Conservation (phyloP, 2,329 filamentous ascomycete species). For the Dothistroma septosporum region DNA sequence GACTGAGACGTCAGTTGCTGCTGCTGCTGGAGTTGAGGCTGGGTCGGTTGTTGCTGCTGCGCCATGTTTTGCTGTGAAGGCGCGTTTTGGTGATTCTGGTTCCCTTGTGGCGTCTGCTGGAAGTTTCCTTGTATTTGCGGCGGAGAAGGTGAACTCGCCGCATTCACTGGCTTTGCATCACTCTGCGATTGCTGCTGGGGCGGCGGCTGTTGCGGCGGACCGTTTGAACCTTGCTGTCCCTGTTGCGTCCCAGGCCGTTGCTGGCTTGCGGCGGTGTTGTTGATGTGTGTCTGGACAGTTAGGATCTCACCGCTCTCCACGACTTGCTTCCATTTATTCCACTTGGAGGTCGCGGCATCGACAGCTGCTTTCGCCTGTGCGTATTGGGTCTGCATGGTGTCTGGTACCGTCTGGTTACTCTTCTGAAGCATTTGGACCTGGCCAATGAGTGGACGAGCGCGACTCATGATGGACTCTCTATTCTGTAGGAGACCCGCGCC, state of each 20-base stretch:
- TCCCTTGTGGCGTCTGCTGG: constrained; percentile 14
- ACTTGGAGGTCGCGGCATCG: constrained; percentile 13
- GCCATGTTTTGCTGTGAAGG: constrained; percentile 19
- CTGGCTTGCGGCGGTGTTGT: constrained; percentile 16
- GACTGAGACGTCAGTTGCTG: constrained; percentile 32
- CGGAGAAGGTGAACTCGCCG: not conserved
- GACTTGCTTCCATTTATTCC: constrained; percentile 16
- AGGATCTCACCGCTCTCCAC: constrained; percentile 10
- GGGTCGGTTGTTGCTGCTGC: constrained; percentile 27
- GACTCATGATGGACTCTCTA: constrained; percentile 15
- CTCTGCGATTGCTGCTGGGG: constrained; percentile 16
- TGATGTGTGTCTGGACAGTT: constrained; percentile 9
- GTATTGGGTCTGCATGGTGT: constrained; percentile 10
- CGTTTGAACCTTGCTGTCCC: constrained; percentile 18
- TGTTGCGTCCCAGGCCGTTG: constrained; percentile 21
- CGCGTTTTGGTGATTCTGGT: constrained; percentile 20
- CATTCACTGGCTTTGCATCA: constrained; percentile 3
- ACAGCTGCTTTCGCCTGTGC: constrained; percentile 16
- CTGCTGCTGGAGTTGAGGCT: constrained; percentile 21
- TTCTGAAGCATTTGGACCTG: constrained; percentile 13
- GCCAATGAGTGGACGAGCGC: constrained; percentile 10
- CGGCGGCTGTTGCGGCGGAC: constrained; percentile 15
- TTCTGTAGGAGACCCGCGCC: constrained; percentile 9
- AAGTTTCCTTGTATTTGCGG: not conserved
- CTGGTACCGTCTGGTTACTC: constrained; percentile 12